A percentile compares a stretch with the other conserved stretches of the same genome.
phyloP scores from a whole-genome alignment of 2,329 filamentous ascomycete species.

The Elsinoe australis region DNA sequence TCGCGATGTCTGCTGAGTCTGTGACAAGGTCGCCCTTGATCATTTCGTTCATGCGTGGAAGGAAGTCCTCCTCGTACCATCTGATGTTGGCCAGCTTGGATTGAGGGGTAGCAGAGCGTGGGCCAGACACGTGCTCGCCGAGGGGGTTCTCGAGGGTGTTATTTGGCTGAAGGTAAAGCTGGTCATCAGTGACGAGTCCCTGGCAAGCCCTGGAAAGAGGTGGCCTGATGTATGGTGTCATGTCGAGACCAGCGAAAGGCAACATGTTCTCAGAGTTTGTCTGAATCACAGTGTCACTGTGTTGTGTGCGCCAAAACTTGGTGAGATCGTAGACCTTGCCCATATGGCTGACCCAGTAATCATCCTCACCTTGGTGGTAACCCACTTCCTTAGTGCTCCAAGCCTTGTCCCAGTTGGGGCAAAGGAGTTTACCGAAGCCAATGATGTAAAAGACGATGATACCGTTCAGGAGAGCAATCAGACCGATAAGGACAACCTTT shows the following conservation, averaged over 20 bases:
- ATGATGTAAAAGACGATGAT: conserved; percentile 88
- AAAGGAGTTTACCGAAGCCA: conserved; percentile 73
- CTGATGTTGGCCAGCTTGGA: conserved; percentile 54
- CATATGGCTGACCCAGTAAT: conserved; percentile 81
- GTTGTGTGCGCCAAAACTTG: conserved; percentile 77
- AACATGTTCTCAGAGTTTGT: conserved; percentile 60
- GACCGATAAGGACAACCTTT: conserved; percentile 72
- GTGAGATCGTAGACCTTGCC: conserved; percentile 88
- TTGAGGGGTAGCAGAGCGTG: conserved; percentile 33
- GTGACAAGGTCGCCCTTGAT: conserved; percentile 83
- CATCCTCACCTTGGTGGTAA: conserved; percentile 60
- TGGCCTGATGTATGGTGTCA: conserved; percentile 79
- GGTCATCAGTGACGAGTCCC: conserved; percentile 54
- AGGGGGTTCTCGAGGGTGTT: conserved; percentile 47
- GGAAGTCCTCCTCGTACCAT: conserved; percentile 72
- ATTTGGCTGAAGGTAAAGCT: conserved; percentile 57
- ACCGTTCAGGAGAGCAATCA: conserved; percentile 77
- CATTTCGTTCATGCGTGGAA: conserved; percentile 73
- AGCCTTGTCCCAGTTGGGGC: conserved; percentile 84
- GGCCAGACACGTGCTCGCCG: conserved; percentile 61
- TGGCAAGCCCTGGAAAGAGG: conserved; percentile 69
- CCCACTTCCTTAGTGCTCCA: conserved; percentile 67
- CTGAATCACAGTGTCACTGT: conserved; percentile 63
- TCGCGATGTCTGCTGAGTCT: conserved; percentile 50
- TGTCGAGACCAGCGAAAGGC: conserved; percentile 65